These are phyloP conservation scores for Gossypium schwendimanii DNA, from an alignment of 441 rosid species.

Conservation along the genomic window DNA sequence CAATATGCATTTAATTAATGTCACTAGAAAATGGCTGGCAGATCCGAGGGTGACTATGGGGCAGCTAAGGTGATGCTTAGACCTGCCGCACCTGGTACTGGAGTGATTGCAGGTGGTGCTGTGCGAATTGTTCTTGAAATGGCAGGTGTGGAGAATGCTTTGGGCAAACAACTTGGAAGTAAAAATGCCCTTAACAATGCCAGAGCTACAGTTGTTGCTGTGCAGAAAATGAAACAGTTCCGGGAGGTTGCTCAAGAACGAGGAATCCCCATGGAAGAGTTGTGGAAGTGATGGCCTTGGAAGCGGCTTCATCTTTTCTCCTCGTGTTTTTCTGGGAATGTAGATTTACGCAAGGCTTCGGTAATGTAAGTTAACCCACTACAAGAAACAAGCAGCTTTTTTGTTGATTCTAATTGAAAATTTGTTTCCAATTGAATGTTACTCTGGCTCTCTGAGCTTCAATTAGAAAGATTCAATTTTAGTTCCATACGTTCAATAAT, in stretches of 20 bases:
- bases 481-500: neutral
- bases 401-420: neutral
- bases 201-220: constrained; percentile 80
- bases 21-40: constrained; percentile 25
- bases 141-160: constrained; percentile 89
- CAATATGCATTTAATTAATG: neutral
- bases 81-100: constrained; percentile 93
- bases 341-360: constrained; percentile 20
- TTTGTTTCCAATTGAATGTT: neutral
- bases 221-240: constrained; percentile 75
- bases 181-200: constrained; percentile 87
- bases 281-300: constrained; percentile 55
- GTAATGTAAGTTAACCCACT: constrained; percentile 14
- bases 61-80: constrained; percentile 96
- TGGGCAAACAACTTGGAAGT: constrained; percentile 79
- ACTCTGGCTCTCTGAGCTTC: neutral
- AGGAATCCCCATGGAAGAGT: constrained; percentile 90
- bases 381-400: constrained; percentile 10
- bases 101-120: constrained; percentile 93
- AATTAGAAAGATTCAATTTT: neutral
- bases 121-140: constrained; percentile 85
- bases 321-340: neutral
- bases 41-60: constrained; percentile 79
- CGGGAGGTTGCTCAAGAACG: constrained; percentile 76
- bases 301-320: neutral